phyloP scores from a whole-genome alignment of 2,329 filamentous ascomycete genomes.

The Neofusicoccum kwambonambiense region DNA sequence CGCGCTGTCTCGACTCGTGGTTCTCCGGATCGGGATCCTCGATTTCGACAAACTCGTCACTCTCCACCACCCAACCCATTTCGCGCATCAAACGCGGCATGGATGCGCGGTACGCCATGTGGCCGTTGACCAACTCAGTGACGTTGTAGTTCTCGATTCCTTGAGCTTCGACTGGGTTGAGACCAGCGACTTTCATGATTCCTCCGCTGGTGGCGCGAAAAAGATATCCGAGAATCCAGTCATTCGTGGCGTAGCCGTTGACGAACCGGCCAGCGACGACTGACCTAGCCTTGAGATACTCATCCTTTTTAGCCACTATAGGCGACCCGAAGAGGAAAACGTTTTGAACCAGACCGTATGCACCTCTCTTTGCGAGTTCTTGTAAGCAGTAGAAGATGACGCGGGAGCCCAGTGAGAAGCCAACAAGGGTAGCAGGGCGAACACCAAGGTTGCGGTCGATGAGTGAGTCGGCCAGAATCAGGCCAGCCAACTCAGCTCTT shows the following conservation, averaged over 20 bases:
- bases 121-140: conserved; percentile 79
- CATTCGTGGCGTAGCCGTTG: conserved; percentile 89
- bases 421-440: conserved; percentile 86
- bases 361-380: conserved; percentile 81
- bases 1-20: conserved; percentile 80
- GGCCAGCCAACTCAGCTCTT: conserved; percentile 80
- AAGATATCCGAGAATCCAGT: conserved; percentile 94
- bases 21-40: conserved; percentile 97
- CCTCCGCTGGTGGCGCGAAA: conserved; percentile 93
- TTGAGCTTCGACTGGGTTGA: conserved; percentile 75
- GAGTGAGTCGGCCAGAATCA: conserved; percentile 91
- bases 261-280: conserved; percentile 90
- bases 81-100: conserved; percentile 87
- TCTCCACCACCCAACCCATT: conserved; percentile 87
- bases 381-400: conserved; percentile 90
- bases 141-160: conserved; percentile 88
- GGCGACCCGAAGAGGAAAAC: conserved; percentile 94
- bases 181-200: conserved; percentile 81
- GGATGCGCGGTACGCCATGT: conserved; percentile 93
- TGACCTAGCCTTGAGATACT: conserved; percentile 77
- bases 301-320: conserved; percentile 85
- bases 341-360: conserved; percentile 86
- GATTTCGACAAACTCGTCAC: conserved; percentile 93
- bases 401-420: conserved; percentile 87
- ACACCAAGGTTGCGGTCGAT: conserved; percentile 89